Base-by-base conservation (phyloP, 2,329 filamentous ascomycete genomes). In the Aspergillus terreus region DNA sequence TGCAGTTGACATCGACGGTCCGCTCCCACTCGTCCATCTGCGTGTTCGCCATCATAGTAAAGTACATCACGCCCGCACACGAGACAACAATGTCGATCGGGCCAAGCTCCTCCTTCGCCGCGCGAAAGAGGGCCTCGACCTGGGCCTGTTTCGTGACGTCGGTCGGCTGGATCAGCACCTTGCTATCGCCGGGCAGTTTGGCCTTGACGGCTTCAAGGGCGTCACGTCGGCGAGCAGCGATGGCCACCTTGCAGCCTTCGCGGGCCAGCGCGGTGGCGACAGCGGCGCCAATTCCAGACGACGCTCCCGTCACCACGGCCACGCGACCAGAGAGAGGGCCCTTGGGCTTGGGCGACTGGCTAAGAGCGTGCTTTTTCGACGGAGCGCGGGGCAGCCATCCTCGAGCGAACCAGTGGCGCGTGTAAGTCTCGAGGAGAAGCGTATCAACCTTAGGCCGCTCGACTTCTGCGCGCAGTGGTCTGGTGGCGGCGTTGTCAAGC, bases 1-100 rank as follows among this genome's bases (percentile, higher is more conserved):
- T 92, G 82, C 88, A 92, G 75, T 92, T 92, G 59, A 92, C 87
- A 61, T 92, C 88, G 40, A 92, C 87, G 0, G 88, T 92, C 52
- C 82, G 85, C 57, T 91, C 84, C 88, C 88, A 92, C 62, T 92
- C 85, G 4, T 88, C 86, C 0, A 77, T 81, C 57, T 87, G 80
- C 14, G 76, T 80, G 65, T 91, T 92, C 51, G 85, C 82, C 88
- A 92, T 92, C 84, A 92, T 85, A 49, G 88, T 92, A 72, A 85
- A 92, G 74, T 92, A 92, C 88, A 92, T 92, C 65, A 92, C 88
- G 33, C 88, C 88, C 0, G 88, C 89, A 63, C 87, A 90, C 38
- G 84, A 84, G 46, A 92, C 82, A n/a, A 92, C 79, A 47, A 92
- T 88, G 65, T 92, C 88, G 42, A 92, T 77, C 0, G 85, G 82